A percentile compares a stretch with the other conserved stretches of the same genome.
phyloP scores from a whole-genome alignment of 208 protist species.

The Acanthamoeba triangularis region DNA sequence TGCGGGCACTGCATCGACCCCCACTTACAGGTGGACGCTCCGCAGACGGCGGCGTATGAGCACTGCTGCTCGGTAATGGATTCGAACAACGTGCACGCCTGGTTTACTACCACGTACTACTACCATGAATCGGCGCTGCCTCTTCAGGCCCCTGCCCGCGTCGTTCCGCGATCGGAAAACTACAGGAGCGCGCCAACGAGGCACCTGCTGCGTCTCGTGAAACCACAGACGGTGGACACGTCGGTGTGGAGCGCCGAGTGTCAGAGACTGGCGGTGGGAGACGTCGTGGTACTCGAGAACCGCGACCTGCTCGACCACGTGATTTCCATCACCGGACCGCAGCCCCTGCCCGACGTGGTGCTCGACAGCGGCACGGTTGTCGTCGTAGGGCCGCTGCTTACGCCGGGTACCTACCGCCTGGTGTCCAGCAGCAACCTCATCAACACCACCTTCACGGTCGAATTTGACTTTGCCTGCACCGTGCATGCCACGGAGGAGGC shows the following conservation, averaged over 20 bases:
- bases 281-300: neutral
- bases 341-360: neutral
- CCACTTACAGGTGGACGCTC: no score
- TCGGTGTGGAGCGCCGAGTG: neutral
- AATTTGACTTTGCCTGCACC: neutral
- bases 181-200: neutral
- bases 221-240: neutral
- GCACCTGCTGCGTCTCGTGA: neutral
- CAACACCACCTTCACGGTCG: slow-evolving; percentile 2
- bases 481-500: no score
- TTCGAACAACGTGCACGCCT: neutral
- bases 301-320: neutral
- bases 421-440: neutral
- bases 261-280: neutral
- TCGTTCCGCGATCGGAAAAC: neutral
- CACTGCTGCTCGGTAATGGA: neutral
- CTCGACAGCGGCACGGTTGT: neutral
- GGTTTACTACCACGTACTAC: neutral
- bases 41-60: neutral
- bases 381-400: neutral
- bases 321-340: neutral
- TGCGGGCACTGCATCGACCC: no score
- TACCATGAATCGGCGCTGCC: neutral
- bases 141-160: neutral
- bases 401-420: neutral